Conservation (phyloP, 257 asterid species). For the Solanum lignicaule region DNA sequence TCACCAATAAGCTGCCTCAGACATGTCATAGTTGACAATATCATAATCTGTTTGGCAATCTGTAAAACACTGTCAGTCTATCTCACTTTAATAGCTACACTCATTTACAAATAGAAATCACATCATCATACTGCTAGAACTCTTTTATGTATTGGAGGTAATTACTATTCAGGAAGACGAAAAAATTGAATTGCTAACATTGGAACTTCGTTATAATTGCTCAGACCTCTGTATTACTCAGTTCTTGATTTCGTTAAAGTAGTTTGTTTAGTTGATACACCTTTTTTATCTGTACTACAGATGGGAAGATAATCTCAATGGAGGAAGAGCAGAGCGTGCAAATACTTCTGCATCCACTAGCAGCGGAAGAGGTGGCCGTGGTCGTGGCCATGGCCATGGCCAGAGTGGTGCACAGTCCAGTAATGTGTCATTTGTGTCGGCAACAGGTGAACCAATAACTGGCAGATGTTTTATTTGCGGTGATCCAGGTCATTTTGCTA, state of each 20-base stretch:
- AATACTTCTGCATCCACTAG: slow-evolving; percentile 22
- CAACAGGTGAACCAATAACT: slow-evolving; percentile 83
- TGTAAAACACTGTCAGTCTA: not conserved
- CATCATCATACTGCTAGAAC: not conserved
- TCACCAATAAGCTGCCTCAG: not conserved
- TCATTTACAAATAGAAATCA: not conserved
- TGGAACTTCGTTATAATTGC: not conserved
- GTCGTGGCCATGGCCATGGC: slow-evolving; percentile 22
- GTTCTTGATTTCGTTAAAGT: not conserved
- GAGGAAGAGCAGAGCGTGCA: slow-evolving; percentile 25
- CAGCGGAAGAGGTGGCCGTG: slow-evolving; percentile 55
- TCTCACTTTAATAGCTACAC: not conserved
- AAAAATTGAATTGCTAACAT: not conserved
- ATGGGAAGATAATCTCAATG: slow-evolving; percentile 62
- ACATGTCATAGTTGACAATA: not conserved
- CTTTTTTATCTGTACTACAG: slow-evolving; percentile 28
- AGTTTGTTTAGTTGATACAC: not conserved
- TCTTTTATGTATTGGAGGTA: not conserved
- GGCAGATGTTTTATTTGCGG: slow-evolving; percentile 88
- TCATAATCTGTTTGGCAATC: not conserved
- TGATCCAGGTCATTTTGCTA: slow-evolving; percentile 86
- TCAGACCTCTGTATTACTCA: not conserved
- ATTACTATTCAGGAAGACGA: not conserved
- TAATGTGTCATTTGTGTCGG: slow-evolving; percentile 55
- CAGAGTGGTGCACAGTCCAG: slow-evolving; percentile 29